phyloP scores from a whole-genome alignment of 352 stramenopile species.

The Phytopythium vexans region DNA sequence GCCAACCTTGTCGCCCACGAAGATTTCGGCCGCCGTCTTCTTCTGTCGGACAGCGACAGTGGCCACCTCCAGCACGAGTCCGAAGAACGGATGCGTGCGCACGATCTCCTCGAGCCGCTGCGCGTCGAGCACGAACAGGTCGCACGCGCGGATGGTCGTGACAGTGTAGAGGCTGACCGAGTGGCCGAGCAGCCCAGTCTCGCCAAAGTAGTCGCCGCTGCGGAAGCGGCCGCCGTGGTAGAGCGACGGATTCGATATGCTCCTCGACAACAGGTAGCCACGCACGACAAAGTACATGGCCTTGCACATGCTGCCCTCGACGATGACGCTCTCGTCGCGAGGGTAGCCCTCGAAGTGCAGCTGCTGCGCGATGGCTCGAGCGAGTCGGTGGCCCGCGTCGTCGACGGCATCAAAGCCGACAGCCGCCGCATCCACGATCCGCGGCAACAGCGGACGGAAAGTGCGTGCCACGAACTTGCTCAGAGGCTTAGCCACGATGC shows the following conservation, averaged over 20 bases:
- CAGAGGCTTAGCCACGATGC: conserved; percentile 43
- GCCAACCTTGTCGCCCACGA: conserved; percentile 10
- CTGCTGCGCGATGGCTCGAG: conserved; percentile 39
- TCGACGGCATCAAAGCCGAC: not conserved
- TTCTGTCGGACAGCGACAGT: conserved; percentile 34
- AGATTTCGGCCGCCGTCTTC: conserved; percentile 23
- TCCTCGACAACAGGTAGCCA: conserved; percentile 51
- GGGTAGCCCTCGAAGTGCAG: conserved; percentile 65
- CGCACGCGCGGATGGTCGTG: conserved; percentile 47
- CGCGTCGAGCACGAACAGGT: conserved; percentile 56
- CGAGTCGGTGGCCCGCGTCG: conserved; percentile 21
- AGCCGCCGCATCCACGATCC: not conserved
- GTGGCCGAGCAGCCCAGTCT: conserved; percentile 48
- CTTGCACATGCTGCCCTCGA: conserved; percentile 55
- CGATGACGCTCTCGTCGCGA: conserved; percentile 47
- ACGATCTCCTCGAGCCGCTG: conserved; percentile 43
- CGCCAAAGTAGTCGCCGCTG: conserved; percentile 54
- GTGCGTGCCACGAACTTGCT: conserved; percentile 34
- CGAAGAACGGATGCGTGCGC: conserved; percentile 35
- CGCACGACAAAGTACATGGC: conserved; percentile 72
- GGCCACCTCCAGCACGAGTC: conserved; percentile 36
- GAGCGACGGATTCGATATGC: conserved; percentile 36
- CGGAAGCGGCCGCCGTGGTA: conserved; percentile 45
- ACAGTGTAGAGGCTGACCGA: conserved; percentile 53
- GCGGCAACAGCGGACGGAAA: conserved; percentile 33